Evolutionary conservation across 805 yeast genomes (phyloP).

Genomic region (Kluyveromyces dobzhanskii): DNA sequence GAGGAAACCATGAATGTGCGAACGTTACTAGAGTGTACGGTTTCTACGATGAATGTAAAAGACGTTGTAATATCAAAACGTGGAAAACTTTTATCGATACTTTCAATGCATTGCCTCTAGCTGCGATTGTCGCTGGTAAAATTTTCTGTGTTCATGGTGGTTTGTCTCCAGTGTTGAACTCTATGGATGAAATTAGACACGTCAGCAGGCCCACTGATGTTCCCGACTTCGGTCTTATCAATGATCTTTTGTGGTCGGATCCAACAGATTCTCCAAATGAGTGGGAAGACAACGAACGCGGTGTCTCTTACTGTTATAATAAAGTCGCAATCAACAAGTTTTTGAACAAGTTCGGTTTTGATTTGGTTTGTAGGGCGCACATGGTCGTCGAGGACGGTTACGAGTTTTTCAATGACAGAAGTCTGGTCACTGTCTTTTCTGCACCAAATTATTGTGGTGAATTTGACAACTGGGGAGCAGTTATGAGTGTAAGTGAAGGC

Average conservation of each 20-base stretch:
- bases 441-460: constrained; percentile 64
- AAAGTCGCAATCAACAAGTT: constrained; percentile 66
- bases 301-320: constrained; percentile 73
- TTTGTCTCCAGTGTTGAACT: constrained; percentile 59
- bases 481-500: constrained; percentile 93
- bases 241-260: constrained; percentile 78
- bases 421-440: constrained; percentile 68
- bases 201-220: constrained; percentile 78
- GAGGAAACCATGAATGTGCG: constrained; percentile 98
- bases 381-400: constrained; percentile 90
- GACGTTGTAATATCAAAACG: constrained; percentile 83
- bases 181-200: constrained; percentile 58
- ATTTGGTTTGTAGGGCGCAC: constrained; percentile 73
- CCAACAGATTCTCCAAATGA: constrained; percentile 52
- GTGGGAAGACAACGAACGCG: constrained; percentile 80
- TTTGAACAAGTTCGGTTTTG: constrained; percentile 58
- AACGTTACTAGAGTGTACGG: constrained; percentile 95
- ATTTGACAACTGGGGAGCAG: constrained; percentile 90
- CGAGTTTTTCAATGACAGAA: constrained; percentile 68
- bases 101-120: constrained; percentile 89
- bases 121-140: constrained; percentile 92
- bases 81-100: constrained; percentile 95
- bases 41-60: constrained; percentile 94
- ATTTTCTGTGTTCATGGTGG: constrained; percentile 90
- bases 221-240: constrained; percentile 70